These are phyloP conservation scores for Teratosphaeriaceae sp. DNA, from an alignment of 2,329 filamentous ascomycete species.

Conservation along the genomic window DNA sequence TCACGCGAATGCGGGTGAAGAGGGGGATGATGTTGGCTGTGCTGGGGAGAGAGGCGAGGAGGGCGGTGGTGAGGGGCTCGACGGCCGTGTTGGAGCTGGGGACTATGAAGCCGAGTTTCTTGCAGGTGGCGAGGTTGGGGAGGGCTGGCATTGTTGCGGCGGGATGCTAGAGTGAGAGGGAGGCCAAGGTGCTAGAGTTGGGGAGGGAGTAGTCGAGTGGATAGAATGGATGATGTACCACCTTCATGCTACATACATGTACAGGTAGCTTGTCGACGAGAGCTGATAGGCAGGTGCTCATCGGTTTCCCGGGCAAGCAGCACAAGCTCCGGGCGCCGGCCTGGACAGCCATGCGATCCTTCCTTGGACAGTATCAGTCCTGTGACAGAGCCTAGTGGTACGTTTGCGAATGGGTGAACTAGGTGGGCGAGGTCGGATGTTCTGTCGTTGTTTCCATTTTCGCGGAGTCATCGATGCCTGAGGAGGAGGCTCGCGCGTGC, in stretches of 20 bases:
- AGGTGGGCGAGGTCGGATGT: background rate
- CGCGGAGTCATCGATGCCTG: background rate
- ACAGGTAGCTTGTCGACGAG: too few relatives aligned
- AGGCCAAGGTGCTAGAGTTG: background rate
- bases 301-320: too few relatives aligned
- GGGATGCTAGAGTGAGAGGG: background rate
- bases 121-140: constrained; percentile 14
- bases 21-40: constrained; percentile 18
- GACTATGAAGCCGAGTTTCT: constrained; percentile 35
- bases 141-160: constrained; percentile 2
- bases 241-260: too few relatives aligned
- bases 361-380: too few relatives aligned
- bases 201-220: background rate
- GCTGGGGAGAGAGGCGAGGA: constrained; percentile 26
- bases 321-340: too few relatives aligned
- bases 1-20: constrained; percentile 39
- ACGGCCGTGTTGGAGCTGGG: constrained; percentile 41
- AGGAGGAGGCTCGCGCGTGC: background rate
- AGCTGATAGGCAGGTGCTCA: too few relatives aligned
- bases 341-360: too few relatives aligned
- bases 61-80: constrained; percentile 36
- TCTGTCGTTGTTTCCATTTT: too few relatives aligned
- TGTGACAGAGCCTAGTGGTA: background rate
- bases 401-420: background rate
- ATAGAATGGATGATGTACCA: background rate